phyloP scores from a whole-genome alignment of 495 filamentous ascomycete species.

The Neurospora sp. region DNA sequence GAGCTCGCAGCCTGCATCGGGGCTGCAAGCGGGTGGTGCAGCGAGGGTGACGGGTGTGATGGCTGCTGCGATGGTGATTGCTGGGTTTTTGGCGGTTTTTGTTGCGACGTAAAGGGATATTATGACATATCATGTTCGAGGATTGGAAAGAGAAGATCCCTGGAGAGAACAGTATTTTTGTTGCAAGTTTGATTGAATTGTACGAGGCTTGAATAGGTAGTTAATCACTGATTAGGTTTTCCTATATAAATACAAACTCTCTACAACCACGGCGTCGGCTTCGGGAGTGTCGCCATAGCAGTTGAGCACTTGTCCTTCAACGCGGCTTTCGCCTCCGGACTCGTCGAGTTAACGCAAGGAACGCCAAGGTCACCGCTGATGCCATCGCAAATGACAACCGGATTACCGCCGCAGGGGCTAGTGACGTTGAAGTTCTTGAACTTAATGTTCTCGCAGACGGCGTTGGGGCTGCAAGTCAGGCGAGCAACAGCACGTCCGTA shows the following conservation, averaged over 20 bases:
- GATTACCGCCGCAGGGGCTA: conserved; percentile 35
- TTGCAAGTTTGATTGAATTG: neutral
- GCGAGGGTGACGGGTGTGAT: conserved; percentile 3
- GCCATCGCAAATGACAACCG: conserved; percentile 41
- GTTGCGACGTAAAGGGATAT: conserved; percentile 12
- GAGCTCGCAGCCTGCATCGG: neutral
- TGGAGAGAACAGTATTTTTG: neutral
- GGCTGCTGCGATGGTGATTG: conserved; percentile 11
- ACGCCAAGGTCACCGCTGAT: conserved; percentile 42
- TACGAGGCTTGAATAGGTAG: neutral
- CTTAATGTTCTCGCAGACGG: conserved; percentile 42
- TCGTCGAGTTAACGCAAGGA: conserved; percentile 28
- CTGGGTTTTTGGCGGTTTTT: conserved; percentile 17
- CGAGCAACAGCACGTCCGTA: conserved; percentile 39
- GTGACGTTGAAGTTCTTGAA: conserved; percentile 42
- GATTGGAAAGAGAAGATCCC: neutral
- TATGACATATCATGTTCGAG: neutral
- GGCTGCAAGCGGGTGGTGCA: neutral
- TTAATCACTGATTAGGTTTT: neutral
- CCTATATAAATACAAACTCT: neutral
- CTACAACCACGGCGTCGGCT: conserved; percentile 9
- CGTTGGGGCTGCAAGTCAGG: conserved; percentile 38
- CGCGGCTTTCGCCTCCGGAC: conserved; percentile 16
- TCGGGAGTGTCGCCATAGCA: conserved; percentile 12
- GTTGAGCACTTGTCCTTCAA: conserved; percentile 16